phyloP scores from a whole-genome alignment of 495 filamentous ascomycete genomes.

The Aspergillus bertholletiae region DNA sequence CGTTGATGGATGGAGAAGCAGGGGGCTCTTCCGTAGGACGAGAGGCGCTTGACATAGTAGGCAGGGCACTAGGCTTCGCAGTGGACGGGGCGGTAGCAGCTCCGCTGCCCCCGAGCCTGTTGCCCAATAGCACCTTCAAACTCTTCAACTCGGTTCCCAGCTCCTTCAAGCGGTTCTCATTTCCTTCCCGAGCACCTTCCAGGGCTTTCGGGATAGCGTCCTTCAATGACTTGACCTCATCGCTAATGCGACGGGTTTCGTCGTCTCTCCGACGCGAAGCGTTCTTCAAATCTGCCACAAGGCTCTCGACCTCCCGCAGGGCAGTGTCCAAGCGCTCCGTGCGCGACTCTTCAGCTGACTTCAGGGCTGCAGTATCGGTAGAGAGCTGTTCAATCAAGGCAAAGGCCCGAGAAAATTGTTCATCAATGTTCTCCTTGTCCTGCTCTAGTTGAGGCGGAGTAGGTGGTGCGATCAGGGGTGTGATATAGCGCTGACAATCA shows the following conservation, averaged over 20 bases:
- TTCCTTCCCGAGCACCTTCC: constrained; percentile 77
- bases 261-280: constrained; percentile 76
- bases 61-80: constrained; percentile 28
- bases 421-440: constrained; percentile 89
- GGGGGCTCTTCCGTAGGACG: constrained; percentile 28
- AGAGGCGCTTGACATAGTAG: constrained; percentile 21
- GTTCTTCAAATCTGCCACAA: constrained; percentile 75
- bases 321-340: constrained; percentile 82
- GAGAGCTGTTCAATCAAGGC: constrained; percentile 85
- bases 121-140: constrained; percentile 80
- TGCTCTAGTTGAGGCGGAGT: constrained; percentile 89
- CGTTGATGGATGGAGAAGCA: constrained; percentile 30
- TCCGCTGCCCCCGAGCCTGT: constrained; percentile 61
- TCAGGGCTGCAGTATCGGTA: constrained; percentile 83
- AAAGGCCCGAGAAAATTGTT: constrained; percentile 87
- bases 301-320: constrained; percentile 76
- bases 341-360: constrained; percentile 76
- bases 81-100: constrained; percentile 29
- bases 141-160: constrained; percentile 87
- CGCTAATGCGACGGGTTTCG: constrained; percentile 77
- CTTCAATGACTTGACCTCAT: constrained; percentile 79
- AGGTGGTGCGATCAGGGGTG: constrained; percentile 86
- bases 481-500: constrained; percentile 69
- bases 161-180: constrained; percentile 77
- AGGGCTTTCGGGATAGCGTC: constrained; percentile 84